A percentile compares a stretch with the other conserved stretches of the same genome.
These are phyloP conservation scores for Novymonas esmeraldas DNA, from an alignment of 208 protist species.

Conservation along the genomic window DNA sequence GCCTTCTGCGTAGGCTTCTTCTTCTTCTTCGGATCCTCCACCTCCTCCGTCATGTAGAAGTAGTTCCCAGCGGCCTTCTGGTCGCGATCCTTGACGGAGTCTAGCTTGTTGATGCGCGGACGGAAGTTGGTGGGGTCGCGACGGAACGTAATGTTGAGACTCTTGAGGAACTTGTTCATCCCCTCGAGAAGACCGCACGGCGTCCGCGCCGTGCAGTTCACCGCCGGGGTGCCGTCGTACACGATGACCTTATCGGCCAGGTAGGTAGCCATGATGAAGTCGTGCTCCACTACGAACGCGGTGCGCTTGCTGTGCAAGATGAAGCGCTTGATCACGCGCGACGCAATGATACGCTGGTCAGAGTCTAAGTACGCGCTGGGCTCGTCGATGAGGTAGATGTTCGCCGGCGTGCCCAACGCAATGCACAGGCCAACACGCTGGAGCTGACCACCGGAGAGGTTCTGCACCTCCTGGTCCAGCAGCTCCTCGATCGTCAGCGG, in stretches of 20 bases:
- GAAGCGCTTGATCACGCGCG: slow-evolving; percentile 98
- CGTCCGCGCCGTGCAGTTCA: slow-evolving; percentile 94
- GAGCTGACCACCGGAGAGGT: slow-evolving; percentile 99
- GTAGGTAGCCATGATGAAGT: slow-evolving; percentile 99
- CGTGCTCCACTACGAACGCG: slow-evolving; percentile 99
- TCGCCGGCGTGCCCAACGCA: slow-evolving; percentile 98
- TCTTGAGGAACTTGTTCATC: slow-evolving; percentile 99
- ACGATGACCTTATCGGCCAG: slow-evolving; percentile 99
- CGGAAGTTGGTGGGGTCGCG: slow-evolving; percentile 99
- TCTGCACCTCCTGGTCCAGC: slow-evolving; percentile 97
- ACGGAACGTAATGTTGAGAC: slow-evolving; percentile 98
- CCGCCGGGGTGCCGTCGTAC: slow-evolving; percentile 97
- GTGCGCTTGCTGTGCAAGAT: slow-evolving; percentile 99
- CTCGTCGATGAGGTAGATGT: slow-evolving; percentile 99
- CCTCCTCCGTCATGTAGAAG: slow-evolving; percentile 96
- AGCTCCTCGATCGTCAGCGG: slow-evolving; percentile 98
- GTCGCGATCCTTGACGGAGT: slow-evolving; percentile 98
- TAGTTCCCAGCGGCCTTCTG: slow-evolving; percentile 98
- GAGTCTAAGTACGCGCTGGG: slow-evolving; percentile 99
- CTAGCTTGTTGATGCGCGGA: slow-evolving; percentile 99
- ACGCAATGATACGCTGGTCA: slow-evolving; percentile 99
- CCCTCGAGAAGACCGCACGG: slow-evolving; percentile 86
- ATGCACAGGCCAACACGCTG: slow-evolving; percentile 99
- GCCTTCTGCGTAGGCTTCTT: slow-evolving; percentile 40
- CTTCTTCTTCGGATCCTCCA: slow-evolving; percentile 52